phyloP scores from a whole-genome alignment of 306 rosid species.

The Cucumis melo region DNA sequence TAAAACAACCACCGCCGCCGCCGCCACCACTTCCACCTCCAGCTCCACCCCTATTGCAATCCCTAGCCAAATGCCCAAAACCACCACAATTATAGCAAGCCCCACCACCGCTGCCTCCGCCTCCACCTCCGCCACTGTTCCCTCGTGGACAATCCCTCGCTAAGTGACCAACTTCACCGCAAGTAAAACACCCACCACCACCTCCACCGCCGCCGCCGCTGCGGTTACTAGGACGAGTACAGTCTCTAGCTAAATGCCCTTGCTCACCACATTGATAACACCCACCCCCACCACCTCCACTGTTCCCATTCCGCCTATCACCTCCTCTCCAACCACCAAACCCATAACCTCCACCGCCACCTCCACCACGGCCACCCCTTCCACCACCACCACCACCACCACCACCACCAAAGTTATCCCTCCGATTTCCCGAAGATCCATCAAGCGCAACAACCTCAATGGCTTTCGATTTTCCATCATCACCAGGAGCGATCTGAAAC shows the following conservation, averaged over 20 bases:
- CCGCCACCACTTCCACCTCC: constrained; percentile 16
- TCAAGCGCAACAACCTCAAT: constrained; percentile 57
- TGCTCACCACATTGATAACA: constrained; percentile 57
- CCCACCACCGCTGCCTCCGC: constrained; percentile 14
- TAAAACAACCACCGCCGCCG: constrained; percentile 19
- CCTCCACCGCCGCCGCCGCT: constrained; percentile 19
- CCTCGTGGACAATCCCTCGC: constrained; percentile 58
- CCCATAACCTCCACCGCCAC: constrained; percentile 20
- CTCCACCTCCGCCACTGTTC: constrained; percentile 16
- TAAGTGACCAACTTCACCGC: constrained; percentile 60
- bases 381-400: constrained; percentile 13
- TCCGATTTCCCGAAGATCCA: constrained; percentile 35
- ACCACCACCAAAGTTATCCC: constrained; percentile 8
- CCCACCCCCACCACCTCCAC: constrained; percentile 31
- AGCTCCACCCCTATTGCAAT: constrained; percentile 35
- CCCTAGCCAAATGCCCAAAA: constrained; percentile 60
- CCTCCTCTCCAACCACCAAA: constrained; percentile 45
- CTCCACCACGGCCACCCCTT: constrained; percentile 16
- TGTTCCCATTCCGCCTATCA: constrained; percentile 33
- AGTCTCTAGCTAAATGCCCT: constrained; percentile 70
- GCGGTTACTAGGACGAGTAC: constrained; percentile 15
- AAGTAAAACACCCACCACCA: constrained; percentile 36
- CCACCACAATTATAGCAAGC: constrained; percentile 50
- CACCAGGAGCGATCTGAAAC: constrained; percentile 42
- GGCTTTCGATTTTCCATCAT: constrained; percentile 63